Conservation (phyloP, 148 eudicot genomes). For the Fagopyrum homotropicum region DNA sequence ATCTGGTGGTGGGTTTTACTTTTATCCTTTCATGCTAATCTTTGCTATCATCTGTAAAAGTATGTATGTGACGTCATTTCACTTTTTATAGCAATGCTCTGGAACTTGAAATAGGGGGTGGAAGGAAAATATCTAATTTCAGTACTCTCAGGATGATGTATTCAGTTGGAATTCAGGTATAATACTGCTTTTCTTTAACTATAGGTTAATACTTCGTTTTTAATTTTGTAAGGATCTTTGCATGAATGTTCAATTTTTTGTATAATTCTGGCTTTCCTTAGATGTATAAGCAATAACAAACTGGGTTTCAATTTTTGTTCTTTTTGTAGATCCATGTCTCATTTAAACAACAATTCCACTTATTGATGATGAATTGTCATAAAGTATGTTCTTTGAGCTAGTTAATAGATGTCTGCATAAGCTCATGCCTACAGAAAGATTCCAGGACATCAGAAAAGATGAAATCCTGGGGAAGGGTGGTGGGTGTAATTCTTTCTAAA, state of each 20-base stretch:
- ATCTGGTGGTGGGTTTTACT: not conserved
- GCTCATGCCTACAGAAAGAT: not conserved
- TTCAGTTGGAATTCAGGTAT: constrained; percentile 85
- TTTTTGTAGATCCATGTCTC: constrained; percentile 2
- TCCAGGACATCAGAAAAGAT: not conserved
- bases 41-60: constrained; percentile 8
- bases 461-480: not conserved
- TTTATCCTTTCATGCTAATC: not conserved
- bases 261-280: not conserved
- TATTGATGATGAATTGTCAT: constrained; percentile 2
- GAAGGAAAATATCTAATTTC: constrained; percentile 80
- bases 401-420: not conserved
- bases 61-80: constrained; percentile 3
- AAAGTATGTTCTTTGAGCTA: not conserved
- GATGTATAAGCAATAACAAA: not conserved
- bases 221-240: constrained; percentile 3
- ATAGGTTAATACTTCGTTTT: not conserved
- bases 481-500: not conserved
- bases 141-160: constrained; percentile 83
- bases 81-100: constrained; percentile 49
- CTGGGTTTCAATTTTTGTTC: not conserved
- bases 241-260: not conserved
- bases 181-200: not conserved
- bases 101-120: constrained; percentile 94
- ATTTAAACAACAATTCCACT: not conserved